A percentile compares a stretch with the other conserved stretches of the same genome.
Conservation (phyloP, 2,329 filamentous ascomycete genomes). For the Colletotrichum sp. region DNA sequence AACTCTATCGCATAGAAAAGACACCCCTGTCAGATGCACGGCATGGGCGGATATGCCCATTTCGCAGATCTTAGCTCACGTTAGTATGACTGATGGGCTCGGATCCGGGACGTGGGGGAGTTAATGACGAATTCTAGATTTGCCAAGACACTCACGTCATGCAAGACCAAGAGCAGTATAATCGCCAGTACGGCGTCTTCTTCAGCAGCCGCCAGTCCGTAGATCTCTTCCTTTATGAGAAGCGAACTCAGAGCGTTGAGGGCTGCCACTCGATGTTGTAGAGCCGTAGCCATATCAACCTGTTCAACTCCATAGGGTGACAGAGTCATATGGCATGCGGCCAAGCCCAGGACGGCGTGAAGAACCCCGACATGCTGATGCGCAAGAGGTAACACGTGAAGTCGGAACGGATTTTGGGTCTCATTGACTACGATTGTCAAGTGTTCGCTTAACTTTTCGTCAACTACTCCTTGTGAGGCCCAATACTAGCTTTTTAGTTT, state of each 20-base stretch:
- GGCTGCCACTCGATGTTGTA: conserved; percentile 27
- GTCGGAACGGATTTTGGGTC: conserved; percentile 25
- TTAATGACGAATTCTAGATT: background rate
- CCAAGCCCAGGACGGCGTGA: conserved; percentile 29
- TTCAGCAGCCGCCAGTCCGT: conserved; percentile 14
- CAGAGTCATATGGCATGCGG: conserved; percentile 28
- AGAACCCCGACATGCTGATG: conserved; percentile 28
- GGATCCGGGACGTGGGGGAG: background rate
- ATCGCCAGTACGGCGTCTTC: conserved; percentile 29
- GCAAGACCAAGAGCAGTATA: conserved; percentile 27
- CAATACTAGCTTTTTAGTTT: background rate
- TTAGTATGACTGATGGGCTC: background rate
- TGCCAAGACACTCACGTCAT: conserved; percentile 24
- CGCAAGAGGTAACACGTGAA: conserved; percentile 27
- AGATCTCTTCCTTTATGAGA: conserved; percentile 21
- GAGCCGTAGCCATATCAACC: conserved; percentile 16
- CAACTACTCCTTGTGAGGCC: conserved; percentile 19
- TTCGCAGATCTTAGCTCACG: conserved; percentile 27
- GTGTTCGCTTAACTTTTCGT: conserved; percentile 22
- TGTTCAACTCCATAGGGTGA: conserved; percentile 14
- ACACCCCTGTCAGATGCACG: conserved; percentile 29
- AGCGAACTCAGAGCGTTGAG: conserved; percentile 25
- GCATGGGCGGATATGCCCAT: conserved; percentile 30
- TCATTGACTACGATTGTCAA: conserved; percentile 24
- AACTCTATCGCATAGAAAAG: conserved; percentile 29